These are phyloP conservation scores for Claviceps purpurea DNA, from an alignment of 2,329 filamentous ascomycete genomes.

Conservation along the genomic window DNA sequence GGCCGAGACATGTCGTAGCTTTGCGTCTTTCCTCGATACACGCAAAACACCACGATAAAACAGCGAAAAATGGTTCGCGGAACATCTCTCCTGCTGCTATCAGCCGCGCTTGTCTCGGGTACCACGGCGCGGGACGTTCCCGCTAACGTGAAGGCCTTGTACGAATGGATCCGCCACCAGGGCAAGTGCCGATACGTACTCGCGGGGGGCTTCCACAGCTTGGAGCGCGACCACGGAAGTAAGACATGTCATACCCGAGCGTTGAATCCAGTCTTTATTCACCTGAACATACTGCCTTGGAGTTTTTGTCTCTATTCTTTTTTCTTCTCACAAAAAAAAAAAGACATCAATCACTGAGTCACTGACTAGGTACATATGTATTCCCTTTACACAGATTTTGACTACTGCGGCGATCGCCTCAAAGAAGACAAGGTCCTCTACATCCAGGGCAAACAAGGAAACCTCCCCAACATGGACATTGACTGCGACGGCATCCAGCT, in stretches of 20 bases:
- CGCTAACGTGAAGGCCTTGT: conserved; percentile 26
- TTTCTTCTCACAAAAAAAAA: too few species aligned
- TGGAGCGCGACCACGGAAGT: conserved; percentile 23
- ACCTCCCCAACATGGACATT: conserved; percentile 42
- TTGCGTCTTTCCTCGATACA: too few species aligned
- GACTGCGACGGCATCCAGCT: conserved; percentile 41
- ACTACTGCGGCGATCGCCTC: conserved; percentile 34
- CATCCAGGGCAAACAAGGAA: conserved; percentile 27
- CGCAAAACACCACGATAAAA: too few species aligned
- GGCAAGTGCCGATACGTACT: conserved; percentile 25
- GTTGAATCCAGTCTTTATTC: too few species aligned
- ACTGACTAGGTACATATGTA: too few species aligned
- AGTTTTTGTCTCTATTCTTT: too few species aligned
- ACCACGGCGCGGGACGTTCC: conserved; percentile 22
- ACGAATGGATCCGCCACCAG: conserved; percentile 23
- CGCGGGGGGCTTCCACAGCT: conserved; percentile 27
- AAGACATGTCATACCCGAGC: conserved; percentile 3
- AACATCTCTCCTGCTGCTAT: too few species aligned
- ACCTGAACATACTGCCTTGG: too few species aligned
- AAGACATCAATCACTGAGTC: background rate
- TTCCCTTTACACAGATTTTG: conserved; percentile 13
- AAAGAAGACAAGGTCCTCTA: conserved; percentile 30
- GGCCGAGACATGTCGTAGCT: too few species aligned
- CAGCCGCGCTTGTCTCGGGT: too few species aligned
- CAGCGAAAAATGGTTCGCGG: too few species aligned